Base-by-base conservation (phyloP, 2,329 filamentous ascomycete genomes). In the Arthrinium phaeospermum region DNA sequence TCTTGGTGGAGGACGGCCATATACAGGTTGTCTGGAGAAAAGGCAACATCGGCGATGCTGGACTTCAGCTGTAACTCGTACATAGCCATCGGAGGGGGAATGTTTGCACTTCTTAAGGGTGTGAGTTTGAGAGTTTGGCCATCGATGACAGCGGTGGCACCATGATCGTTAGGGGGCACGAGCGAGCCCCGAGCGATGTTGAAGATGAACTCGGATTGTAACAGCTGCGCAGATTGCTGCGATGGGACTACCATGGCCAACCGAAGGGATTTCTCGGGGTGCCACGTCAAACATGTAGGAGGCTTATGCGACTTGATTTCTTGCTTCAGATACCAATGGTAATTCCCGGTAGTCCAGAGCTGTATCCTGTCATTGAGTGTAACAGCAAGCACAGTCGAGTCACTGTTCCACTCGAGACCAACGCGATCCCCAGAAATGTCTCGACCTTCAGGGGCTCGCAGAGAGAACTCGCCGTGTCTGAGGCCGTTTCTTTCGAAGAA, bases 401-500 rank as follows among this genome's bases (percentile, higher is more conserved):
- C 96, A 5, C 91, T 88, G 79, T 98, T 99, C 96, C 96, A 99
- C 68, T 89, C 88, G 19, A 99, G 85, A 41, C 85, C 83, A 71
- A 97, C 91, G 69, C 87, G 85, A 57, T 87, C 86, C 14, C 86
- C 87, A 76, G 88, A 85, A 1, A 85, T 83, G 10, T 87, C 81
- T 71, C 89, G 82, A 68, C 91, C 90, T 73, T 91, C 88, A 16
- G 89, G 85, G 3, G 87, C 89, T 67, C 94, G 91, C 24, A 99
- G 86, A n/a, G 91, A 91, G 79, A 98, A 99, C 76, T 98, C 90
- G 5, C 96, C 96, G 82, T 99, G 96, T n/a, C 96, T 90, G 72
- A 99, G 87, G n/a, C 96, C 96, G 78, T 99, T 99, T 70, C 95
- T 89, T 84, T 99, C 96, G 77, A 99, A 99, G 82, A 99, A 99